phyloP scores from a whole-genome alignment of 106 monocot species.

The Apostasia ramifera region DNA sequence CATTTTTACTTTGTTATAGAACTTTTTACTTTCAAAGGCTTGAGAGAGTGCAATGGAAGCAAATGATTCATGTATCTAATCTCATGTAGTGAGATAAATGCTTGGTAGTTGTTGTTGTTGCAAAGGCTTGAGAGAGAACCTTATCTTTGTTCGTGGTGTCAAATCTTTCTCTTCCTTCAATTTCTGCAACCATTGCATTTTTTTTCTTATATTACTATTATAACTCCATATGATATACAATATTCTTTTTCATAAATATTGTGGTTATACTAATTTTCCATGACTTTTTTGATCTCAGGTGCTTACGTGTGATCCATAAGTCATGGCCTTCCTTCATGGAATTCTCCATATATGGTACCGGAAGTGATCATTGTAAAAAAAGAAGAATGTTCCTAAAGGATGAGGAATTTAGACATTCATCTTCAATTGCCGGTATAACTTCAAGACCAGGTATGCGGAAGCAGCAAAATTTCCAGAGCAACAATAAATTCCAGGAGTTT shows the following conservation, averaged over 20 bases:
- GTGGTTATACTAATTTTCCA: background rate
- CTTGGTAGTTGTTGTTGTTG: too few relatives aligned
- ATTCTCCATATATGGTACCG: slow-evolving; percentile 23
- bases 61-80: too few relatives aligned
- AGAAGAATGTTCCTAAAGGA: slow-evolving; percentile 26
- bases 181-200: background rate
- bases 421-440: background rate
- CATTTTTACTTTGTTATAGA: too few relatives aligned
- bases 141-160: too few relatives aligned
- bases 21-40: too few relatives aligned
- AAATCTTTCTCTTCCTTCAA: background rate
- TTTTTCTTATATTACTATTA: background rate
- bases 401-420: background rate
- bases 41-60: too few relatives aligned
- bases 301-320: slow-evolving; percentile 46
- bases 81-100: too few relatives aligned
- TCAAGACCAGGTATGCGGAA: background rate
- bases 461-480: background rate
- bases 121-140: too few relatives aligned
- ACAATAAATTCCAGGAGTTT: background rate
- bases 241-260: background rate
- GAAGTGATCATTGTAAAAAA: slow-evolving; percentile 19
- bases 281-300: slow-evolving; percentile 28
- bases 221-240: too few relatives aligned
- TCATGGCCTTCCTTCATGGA: slow-evolving; percentile 55